Conservation (phyloP, 225 moss, liverwort and hornwort genomes). For the Lunularia cruciata region DNA sequence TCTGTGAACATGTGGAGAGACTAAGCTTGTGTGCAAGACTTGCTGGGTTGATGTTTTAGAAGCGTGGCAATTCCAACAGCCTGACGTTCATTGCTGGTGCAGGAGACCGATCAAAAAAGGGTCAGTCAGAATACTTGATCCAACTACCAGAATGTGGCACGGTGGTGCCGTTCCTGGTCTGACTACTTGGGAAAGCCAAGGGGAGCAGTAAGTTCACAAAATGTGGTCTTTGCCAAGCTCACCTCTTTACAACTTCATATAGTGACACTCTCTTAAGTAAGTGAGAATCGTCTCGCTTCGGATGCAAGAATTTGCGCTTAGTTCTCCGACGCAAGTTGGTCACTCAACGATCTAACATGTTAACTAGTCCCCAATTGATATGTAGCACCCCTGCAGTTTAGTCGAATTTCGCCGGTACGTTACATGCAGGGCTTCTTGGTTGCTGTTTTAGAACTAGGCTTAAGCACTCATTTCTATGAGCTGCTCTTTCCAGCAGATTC, state of each 20-base stretch:
- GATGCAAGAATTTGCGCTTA: too few relatives aligned
- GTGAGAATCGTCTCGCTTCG: background rate
- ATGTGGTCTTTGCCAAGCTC: background rate
- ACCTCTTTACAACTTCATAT: background rate
- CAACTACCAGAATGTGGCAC: conserved; percentile 19
- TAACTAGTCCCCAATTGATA: too few relatives aligned
- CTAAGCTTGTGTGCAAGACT: background rate
- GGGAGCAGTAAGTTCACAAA: background rate
- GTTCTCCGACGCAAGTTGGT: too few relatives aligned
- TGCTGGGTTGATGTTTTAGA: background rate
- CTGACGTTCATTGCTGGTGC: conserved; percentile 25
- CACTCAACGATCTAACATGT: too few relatives aligned
- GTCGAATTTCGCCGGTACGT: too few relatives aligned
- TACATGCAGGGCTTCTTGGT: too few relatives aligned
- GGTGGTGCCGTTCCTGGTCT: conserved; percentile 26
- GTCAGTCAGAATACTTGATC: conserved; percentile 20
- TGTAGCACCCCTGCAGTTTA: too few relatives aligned
- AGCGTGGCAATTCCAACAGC: conserved; percentile 4
- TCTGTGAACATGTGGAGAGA: background rate
- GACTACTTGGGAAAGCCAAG: conserved; percentile 8
- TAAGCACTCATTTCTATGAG: too few relatives aligned
- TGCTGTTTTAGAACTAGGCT: too few relatives aligned
- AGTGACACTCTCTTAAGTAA: too few relatives aligned
- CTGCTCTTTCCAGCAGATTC: too few relatives aligned
- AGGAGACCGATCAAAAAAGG: conserved; percentile 16